Evolutionary conservation across 257 asterid genomes (phyloP), one percentile per base, ranked within the genome.

Genomic region (Ajuga chamaepitys): DNA sequence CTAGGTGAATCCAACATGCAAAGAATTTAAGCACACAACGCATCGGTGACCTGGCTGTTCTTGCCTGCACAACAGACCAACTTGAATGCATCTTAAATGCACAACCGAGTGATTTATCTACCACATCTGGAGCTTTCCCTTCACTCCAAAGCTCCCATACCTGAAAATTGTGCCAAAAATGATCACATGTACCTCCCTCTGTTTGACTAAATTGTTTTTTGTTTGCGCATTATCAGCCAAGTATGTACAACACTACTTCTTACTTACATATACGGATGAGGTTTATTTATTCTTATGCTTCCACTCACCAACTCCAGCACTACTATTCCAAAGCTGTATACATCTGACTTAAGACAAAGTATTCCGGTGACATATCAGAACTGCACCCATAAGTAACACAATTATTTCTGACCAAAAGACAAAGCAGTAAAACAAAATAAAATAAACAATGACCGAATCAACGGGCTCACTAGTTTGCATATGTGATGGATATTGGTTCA

Each of bases 301-400:
- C 79, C 75, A 30, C 75, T 57, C 37, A 75, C 40, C 7, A 75
- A 21, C 72, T 69, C 72, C 37, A 74, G 62, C 46, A 68, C 17
- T 45, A 44, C 18, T 9, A 74, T 35, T 56, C 79, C 79, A 14
- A 69, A 75, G 61, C 69, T 28, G 16, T 37, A 75, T 41, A 75
- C 68, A 50, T 63, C 65, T 16, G 72, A 47, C 25, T 69, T 70
- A n/a, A 28, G 38, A 18, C 9, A 1, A 13, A 8, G 20, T 56
- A 62, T 57, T 70, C 79, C 9, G 79, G 79, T 40, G 75, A 54
- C 20, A 62, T 68, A 30, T 47, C 68, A 58, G 32, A 61, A 7
- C 79, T 75, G 60, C 47, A 26, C 12, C n/a, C 30, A 16, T 24
- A 25, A 17, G 10, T 24, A 9, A 35, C 2, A 61, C 9, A 17